Percentiles rank a stretch among this genome's conserved stretches.
Conservation (phyloP, 1,139 yeast genomes). For the Kurtzmaniella natalensis region DNA sequence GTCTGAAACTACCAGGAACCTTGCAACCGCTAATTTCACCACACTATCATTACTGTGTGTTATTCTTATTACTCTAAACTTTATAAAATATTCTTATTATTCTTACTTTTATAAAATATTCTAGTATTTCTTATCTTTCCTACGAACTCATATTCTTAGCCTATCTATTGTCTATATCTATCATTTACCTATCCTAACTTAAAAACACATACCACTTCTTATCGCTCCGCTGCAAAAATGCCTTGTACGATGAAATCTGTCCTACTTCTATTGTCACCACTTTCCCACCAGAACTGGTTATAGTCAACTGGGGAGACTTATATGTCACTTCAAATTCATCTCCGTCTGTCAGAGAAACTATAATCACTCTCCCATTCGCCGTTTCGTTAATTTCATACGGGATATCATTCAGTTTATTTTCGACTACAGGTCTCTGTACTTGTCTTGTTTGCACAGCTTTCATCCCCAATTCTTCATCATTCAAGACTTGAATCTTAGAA, state of each 20-base stretch:
- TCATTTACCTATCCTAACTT: too few relatives aligned
- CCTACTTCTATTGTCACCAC: background rate
- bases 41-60: too few relatives aligned
- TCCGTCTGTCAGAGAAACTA: background rate
- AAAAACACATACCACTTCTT: background rate
- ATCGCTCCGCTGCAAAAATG: constrained; percentile 1
- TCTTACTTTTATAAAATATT: too few relatives aligned
- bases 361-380: background rate
- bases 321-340: background rate
- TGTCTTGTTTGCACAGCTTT: background rate
- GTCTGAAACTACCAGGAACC: too few relatives aligned
- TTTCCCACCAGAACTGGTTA: background rate
- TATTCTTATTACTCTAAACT: too few relatives aligned
- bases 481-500: background rate
- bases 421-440: background rate
- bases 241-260: background rate
- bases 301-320: background rate
- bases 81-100: too few relatives aligned
- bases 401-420: background rate
- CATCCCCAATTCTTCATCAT: background rate
- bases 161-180: too few relatives aligned
- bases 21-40: too few relatives aligned
- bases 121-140: too few relatives aligned
- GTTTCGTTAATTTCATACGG: background rate
- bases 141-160: too few relatives aligned